Base-by-base conservation (phyloP, 1,139 yeast genomes). In the Candida glucosophila region DNA sequence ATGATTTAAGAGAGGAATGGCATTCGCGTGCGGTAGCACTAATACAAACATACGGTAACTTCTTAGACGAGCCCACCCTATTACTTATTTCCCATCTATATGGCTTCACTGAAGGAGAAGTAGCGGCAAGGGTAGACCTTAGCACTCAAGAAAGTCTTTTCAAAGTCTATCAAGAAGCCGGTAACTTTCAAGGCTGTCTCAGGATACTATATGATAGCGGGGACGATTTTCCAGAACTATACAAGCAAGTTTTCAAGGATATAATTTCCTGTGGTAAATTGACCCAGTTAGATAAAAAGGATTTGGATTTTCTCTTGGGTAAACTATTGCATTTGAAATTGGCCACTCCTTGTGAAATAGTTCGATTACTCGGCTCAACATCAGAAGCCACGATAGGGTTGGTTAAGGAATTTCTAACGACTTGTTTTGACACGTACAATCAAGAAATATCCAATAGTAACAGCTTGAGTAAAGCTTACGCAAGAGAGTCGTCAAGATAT, bases 301-400 rank as follows among this genome's bases (percentile, higher is more conserved):
- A 70, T 32, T 65, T 82, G 31, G 44, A 47, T 22, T 43, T 36
- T 14, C 56, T 86, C 2, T 50, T 88, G 21, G 54, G 65, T 22
- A 68, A 63, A 30, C 69, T 85, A 26, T 67, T 70, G 25, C 52
- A 59, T 5, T 55, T 61, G 10, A 68, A 73, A 29, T 46, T 80
- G 14, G 63, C 83, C 55, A 67, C 92, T 1, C 85, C 94, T 0
- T 49, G 85, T 17, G 95, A 88, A 38, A 60, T 90, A 1, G 59
- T 90, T 9, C 79, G 80, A 34, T 69, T 77, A 2, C 52, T 90
- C 24, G 68, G 88, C 23, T 51, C 65, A 4, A 73, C 74, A 25
- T 75, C 73, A 5, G 77, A 71, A 22, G 73, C 88, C 0, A 76
- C 83, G 0, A 67, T 85, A 22, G 95, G 93, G 1, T 51, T 81